Percentiles rank a stretch among this genome's conserved stretches.
phyloP scores from a whole-genome alignment of 208 protist genomes.

The Trypanosomatidae sp. region DNA sequence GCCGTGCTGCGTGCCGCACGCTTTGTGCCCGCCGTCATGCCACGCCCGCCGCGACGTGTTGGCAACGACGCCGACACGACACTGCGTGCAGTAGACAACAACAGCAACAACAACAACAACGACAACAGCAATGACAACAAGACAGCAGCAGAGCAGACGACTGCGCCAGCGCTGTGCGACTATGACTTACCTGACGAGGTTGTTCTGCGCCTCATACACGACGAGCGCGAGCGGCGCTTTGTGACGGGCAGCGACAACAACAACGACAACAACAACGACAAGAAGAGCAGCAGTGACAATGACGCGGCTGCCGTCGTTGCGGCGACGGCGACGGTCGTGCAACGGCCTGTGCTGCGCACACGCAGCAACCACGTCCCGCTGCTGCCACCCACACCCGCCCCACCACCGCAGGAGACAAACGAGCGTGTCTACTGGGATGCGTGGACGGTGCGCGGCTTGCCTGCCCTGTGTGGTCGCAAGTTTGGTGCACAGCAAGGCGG shows the following conservation, averaged over 20 bases:
- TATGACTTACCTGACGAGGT: neutral
- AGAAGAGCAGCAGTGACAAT: no score
- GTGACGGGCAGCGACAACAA: no score
- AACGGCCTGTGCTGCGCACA: no score
- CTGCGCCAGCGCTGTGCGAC: neutral
- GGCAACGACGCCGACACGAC: neutral
- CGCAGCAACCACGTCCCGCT: conserved; percentile 7
- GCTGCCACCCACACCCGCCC: conserved; percentile 30
- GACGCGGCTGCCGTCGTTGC: no score
- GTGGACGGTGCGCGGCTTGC: conserved; percentile 20
- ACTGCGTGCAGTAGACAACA: neutral
- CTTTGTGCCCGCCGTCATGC: conserved; percentile 31
- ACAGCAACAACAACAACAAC: neutral
- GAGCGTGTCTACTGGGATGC: conserved; percentile 19
- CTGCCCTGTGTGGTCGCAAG: neutral
- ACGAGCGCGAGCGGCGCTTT: no score
- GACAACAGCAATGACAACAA: neutral
- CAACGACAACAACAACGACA: no score
- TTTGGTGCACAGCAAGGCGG: neutral
- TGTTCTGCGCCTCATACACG: neutral
- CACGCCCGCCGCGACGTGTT: conserved; percentile 23
- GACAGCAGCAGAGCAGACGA: neutral
- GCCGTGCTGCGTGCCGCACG: conserved; percentile 32
- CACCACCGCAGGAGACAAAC: conserved; percentile 16
- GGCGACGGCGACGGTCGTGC: no score